Base-by-base conservation (phyloP, 1,284 basidiomycete genomes). In the Ustilago curta region DNA sequence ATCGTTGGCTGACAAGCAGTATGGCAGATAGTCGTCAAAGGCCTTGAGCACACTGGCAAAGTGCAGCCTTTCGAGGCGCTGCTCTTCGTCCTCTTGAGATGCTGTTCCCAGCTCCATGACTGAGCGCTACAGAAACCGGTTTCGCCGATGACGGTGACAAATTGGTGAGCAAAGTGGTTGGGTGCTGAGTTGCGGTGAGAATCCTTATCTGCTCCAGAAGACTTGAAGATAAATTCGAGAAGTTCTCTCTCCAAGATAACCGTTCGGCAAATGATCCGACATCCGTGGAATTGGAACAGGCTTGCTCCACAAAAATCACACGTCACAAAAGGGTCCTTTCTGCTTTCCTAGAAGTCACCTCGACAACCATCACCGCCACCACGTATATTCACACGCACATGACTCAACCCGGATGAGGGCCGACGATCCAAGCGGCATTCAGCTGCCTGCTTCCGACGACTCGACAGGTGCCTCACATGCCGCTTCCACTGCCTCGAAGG, bases 21-120 rank as follows among this genome's bases (percentile, higher is more conserved):
- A 78, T n/a, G 75, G 76, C 6, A 84, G 74, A 50, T 84, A 84
- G 23, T 77, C 70, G 56, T 79, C 73, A 62, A 82, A 84, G 11
- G 82, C 73, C 40, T 66, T 59, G 51, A 84, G 67, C 19, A 84
- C 83, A 16, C 59, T 72, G 40, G 64, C 62, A 55, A 84, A 83
- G 50, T 84, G 83, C 14, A 62, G 69, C n/a, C 70, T 58, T 56
- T 84, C 82, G 16, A 57, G 58, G 8, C 61, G 68, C 51, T 73
- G 66, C 6, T 66, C 59, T 42, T 66, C 59, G 40, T 66, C 71
- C 43, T 66, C 58, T 14, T 61, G 39, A 7, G 59, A 19, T 32
- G 18, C 9, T 27, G 45, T 9, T 25, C 35, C 55, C 18, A 35
- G n/a, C 8, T 57, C 55, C 45, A 57, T 47, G 14, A 31, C 8